A percentile compares a stretch with the other conserved stretches of the same genome.
Conservation (phyloP, 2,329 filamentous ascomycete genomes). For the Rugonectria rugulosa region DNA sequence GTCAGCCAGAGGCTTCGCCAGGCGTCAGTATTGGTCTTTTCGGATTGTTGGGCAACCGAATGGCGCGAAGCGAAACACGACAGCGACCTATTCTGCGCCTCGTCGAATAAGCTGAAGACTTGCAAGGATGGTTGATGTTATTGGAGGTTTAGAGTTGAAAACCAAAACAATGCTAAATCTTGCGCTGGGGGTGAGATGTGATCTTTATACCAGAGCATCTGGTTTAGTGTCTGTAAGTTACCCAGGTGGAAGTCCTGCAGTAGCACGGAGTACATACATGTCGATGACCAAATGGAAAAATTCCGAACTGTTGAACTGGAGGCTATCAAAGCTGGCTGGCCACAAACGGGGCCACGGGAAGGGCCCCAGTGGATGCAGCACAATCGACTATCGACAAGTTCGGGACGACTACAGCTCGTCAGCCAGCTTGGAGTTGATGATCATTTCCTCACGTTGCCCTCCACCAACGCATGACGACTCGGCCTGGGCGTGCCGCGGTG, state of each 20-base stretch:
- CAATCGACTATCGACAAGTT: neutral
- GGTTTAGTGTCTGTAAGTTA: constrained; percentile 4
- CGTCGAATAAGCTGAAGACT: constrained; percentile 15
- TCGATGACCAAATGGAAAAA: neutral
- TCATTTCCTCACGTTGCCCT: constrained; percentile 3
- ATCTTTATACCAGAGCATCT: constrained; percentile 22
- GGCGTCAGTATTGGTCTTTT: neutral
- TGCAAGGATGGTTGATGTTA: constrained; percentile 1
- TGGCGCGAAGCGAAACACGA: constrained; percentile 17
- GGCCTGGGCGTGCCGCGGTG: constrained; percentile 27
- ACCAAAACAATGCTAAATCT: neutral
- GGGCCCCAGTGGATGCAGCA: neutral
- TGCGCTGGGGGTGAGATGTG: constrained; percentile 11
- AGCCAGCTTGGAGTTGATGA: neutral
- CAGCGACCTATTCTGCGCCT: constrained; percentile 16
- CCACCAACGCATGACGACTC: constrained; percentile 35
- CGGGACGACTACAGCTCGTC: neutral
- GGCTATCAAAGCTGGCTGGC: constrained; percentile 8
- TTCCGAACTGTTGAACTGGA: neutral
- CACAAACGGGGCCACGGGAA: neutral
- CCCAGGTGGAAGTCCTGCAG: neutral
- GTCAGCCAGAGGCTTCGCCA: constrained; percentile 18
- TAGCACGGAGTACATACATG: neutral
- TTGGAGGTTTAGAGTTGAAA: neutral
- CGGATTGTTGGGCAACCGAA: constrained; percentile 10